Percentiles rank a stretch among this genome's conserved stretches.
Conservation (phyloP, 2,329 filamentous ascomycete genomes). For the Fusarium marasasianum region DNA sequence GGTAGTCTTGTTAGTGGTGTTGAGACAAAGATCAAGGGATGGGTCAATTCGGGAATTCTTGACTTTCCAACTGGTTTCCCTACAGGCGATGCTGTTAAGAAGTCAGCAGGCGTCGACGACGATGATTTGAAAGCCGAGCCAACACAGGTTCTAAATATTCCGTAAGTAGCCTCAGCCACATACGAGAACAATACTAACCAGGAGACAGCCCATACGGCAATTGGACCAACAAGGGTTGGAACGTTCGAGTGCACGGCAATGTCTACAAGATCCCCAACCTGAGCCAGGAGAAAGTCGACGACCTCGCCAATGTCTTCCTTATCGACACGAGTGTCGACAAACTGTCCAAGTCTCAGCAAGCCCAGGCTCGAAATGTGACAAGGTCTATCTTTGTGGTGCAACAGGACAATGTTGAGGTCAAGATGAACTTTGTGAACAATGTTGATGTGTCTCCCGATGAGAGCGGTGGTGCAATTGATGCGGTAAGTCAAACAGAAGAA, state of each 20-base stretch:
- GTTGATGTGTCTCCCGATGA: slow-evolving; percentile 61
- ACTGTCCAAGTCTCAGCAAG: slow-evolving; percentile 67
- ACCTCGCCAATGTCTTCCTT: slow-evolving; percentile 76
- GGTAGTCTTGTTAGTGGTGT: slow-evolving; percentile 60
- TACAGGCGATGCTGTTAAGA: slow-evolving; percentile 67
- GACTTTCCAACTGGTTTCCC: slow-evolving; percentile 75
- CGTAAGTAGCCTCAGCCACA: slow-evolving; percentile 47
- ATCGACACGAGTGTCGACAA: slow-evolving; percentile 69
- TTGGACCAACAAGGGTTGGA: slow-evolving; percentile 82
- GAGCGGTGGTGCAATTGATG: slow-evolving; percentile 61
- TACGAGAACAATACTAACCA: background rate
- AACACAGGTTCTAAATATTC: slow-evolving; percentile 76
- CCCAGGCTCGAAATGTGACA: slow-evolving; percentile 78
- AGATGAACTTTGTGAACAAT: slow-evolving; percentile 64
- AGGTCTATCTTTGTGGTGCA: slow-evolving; percentile 79
- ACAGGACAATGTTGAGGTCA: slow-evolving; percentile 70
- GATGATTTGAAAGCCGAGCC: slow-evolving; percentile 69
- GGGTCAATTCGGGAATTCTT: slow-evolving; percentile 70
- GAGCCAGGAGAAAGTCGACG: slow-evolving; percentile 69
- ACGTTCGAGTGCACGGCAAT: slow-evolving; percentile 78
- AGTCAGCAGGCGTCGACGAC: slow-evolving; percentile 66
- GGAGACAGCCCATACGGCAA: slow-evolving; percentile 71
- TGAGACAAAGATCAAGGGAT: slow-evolving; percentile 66
- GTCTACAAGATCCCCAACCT: slow-evolving; percentile 83
- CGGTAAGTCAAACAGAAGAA: slow-evolving; percentile 41